phyloP scores from a whole-genome alignment of 2,329 filamentous ascomycete genomes.

The Mycosphaerella sp. region DNA sequence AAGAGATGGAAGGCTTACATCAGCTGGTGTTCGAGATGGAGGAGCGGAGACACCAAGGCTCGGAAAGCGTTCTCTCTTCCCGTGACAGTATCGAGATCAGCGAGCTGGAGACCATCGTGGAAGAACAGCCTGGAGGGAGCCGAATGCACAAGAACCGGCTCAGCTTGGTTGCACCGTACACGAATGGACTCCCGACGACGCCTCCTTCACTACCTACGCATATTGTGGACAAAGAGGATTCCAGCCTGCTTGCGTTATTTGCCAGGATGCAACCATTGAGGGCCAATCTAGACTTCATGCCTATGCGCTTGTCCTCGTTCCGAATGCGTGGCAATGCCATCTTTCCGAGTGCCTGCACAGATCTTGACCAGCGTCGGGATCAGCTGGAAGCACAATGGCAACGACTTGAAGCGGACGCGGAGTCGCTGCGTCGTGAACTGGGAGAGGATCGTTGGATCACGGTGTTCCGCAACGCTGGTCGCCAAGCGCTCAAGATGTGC shows the following conservation, averaged over 20 bases:
- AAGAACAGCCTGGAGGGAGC: conserved; percentile 61
- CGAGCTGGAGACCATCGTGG: conserved; percentile 86
- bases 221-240: conserved; percentile 64
- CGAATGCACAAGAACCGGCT: conserved; percentile 55
- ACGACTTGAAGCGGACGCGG: conserved; percentile 82
- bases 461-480: conserved; percentile 86
- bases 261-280: conserved; percentile 91
- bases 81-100: conserved; percentile 64
- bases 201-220: conserved; percentile 33
- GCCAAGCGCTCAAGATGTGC: conserved; percentile 93
- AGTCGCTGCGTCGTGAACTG: conserved; percentile 79
- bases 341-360: conserved; percentile 87
- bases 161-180: conserved; percentile 57
- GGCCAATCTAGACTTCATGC: conserved; percentile 89
- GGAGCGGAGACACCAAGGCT: conserved; percentile 78
- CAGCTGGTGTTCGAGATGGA: conserved; percentile 96
- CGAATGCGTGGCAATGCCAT: conserved; percentile 66
- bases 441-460: conserved; percentile 95
- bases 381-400: conserved; percentile 79
- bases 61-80: conserved; percentile 53
- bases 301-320: conserved; percentile 88
- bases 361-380: conserved; percentile 68
- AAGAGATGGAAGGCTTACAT: conserved; percentile 73
- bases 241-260: conserved; percentile 80
- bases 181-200: conserved; percentile 50